A percentile compares a stretch with the other conserved stretches of the same genome.
These are phyloP conservation scores for Bathelium albidoporum DNA, from an alignment of 495 filamentous ascomycete genomes.

Conservation along the genomic window DNA sequence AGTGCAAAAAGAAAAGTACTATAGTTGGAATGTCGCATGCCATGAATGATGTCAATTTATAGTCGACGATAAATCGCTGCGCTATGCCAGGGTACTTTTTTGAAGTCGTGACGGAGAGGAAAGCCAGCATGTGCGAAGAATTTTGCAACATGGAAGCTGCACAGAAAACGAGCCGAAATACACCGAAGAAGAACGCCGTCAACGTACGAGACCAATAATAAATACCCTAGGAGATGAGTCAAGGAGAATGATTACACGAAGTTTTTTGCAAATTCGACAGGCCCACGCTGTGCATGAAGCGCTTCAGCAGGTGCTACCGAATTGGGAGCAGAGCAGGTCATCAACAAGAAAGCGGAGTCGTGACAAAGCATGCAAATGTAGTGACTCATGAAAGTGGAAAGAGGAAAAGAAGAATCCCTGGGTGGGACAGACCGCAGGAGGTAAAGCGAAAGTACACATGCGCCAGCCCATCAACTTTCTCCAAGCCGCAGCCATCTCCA, in stretches of 20 bases:
- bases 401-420: neutral
- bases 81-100: conserved; percentile 4
- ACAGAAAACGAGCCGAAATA: neutral
- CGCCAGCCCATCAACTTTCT: neutral
- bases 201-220: neutral
- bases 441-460: conserved; percentile 1
- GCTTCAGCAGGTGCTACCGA: neutral
- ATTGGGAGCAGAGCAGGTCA: neutral
- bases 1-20: neutral
- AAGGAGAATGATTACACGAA: neutral
- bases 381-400: neutral
- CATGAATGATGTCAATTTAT: neutral
- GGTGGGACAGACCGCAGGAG: neutral
- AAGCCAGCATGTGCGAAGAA: neutral
- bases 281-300: neutral
- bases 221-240: neutral
- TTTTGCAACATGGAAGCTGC: neutral
- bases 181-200: neutral
- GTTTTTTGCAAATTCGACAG: neutral
- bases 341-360: conserved; percentile 2
- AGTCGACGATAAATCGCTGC: neutral
- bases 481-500: conserved; percentile 2
- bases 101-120: neutral
- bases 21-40: neutral
- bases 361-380: neutral